Conservation (phyloP, 345 rosid genomes). For the Lepidium aucheri region DNA sequence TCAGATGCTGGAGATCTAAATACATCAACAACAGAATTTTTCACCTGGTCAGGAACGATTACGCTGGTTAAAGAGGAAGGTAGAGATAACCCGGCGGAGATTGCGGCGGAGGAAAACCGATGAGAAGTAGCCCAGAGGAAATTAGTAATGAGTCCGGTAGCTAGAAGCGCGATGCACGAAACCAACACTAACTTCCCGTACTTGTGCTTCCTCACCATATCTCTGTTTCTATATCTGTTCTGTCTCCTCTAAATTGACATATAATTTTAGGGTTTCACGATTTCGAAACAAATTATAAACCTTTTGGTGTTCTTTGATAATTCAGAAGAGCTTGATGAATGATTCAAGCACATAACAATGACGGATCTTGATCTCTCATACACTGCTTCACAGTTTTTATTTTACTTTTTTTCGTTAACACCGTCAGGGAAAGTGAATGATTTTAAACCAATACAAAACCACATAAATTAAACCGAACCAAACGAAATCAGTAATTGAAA, state of each 20-base stretch:
- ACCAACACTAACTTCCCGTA: slow-evolving; percentile 38
- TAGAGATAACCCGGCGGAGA: slow-evolving; percentile 12
- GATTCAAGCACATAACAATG: background rate
- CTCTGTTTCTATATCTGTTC: background rate
- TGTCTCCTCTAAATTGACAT: background rate
- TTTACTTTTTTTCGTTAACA: background rate
- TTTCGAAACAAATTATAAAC: background rate
- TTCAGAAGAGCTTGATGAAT: background rate
- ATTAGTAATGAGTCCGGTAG: slow-evolving; percentile 53
- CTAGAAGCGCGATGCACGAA: slow-evolving; percentile 35
- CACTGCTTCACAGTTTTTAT: background rate
- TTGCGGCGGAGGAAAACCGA: slow-evolving; percentile 27
- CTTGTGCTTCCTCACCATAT: slow-evolving; percentile 46
- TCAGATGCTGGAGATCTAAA: background rate
- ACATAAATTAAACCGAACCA: background rate
- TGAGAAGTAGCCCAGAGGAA: slow-evolving; percentile 73
- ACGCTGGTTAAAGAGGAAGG: background rate
- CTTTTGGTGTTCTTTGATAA: background rate
- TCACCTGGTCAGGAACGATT: slow-evolving; percentile 11
- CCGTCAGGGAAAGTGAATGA: background rate
- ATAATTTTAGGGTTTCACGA: background rate
- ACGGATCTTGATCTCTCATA: slow-evolving; percentile 11
- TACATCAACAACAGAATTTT: background rate
- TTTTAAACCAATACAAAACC: background rate
- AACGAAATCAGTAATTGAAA: background rate